Base-by-base conservation (phyloP, 2,329 filamentous ascomycete genomes). In the Fusarium ramigenum region DNA sequence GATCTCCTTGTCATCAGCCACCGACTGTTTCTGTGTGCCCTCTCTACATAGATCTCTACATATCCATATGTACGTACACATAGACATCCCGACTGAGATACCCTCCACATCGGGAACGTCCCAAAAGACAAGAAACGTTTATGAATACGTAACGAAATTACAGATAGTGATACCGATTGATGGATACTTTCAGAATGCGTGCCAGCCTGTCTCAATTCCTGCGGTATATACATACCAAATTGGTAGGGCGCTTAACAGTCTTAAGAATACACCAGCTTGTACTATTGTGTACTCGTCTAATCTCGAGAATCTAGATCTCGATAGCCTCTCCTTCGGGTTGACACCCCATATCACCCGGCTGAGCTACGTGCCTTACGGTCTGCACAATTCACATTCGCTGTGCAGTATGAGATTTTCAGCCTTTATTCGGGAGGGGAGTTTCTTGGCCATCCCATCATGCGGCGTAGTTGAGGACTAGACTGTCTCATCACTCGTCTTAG, bases 301-400 rank as follows among this genome's bases (percentile, higher is more conserved):
- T 69, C 59, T 69, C 65, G 50, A 69, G 60, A 70, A 70, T 70
- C 60, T 70, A 70, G 60, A 70, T 70, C 66, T 70, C 66, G 66
- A 70, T 70, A 69, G 59, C 37, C 43, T 64, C 53, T 34, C 37
- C 28, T 47, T 67, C 36, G 36, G 40, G 30, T n/a, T 43, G 30
- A 19, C 28, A 64, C 32, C 63, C 49, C 65, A 60, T 67, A 52
- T 32, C 44, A 39, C 44, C 28, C 39, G 30, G 36, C 32, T 46
- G 50, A 34, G n/a, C 57, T 60, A 40, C 37, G 30, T 34, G 28
- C 47, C 18, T 40, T n/a, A 30, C 40, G 28, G n/a, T 36, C 37
- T 47, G 42, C 40, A 50, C 50, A 44, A 16, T 19, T 53, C 21
- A 36, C 43, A 21, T 43, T 53, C 54, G 30, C 25, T 43, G 25